Evolutionary conservation across 2,329 filamentous ascomycete genomes (phyloP).

Genomic region (Ceratocystis cacaofunesta): DNA sequence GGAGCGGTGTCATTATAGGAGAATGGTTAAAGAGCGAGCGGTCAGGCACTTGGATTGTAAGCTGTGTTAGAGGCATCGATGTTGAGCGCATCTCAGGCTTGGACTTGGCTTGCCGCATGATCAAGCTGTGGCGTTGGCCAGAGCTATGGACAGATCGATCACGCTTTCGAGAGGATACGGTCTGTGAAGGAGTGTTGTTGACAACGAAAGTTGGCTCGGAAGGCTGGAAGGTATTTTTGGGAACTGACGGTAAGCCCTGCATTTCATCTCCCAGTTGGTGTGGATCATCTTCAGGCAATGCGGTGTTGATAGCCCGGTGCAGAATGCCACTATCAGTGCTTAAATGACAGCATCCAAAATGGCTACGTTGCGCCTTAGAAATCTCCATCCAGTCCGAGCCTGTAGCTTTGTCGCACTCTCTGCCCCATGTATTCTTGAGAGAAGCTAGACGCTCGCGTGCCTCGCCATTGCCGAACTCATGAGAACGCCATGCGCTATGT

Average conservation of each 20-base stretch:
- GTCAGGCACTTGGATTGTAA: conserved; percentile 8
- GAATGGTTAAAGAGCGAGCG: not conserved
- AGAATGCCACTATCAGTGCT: not conserved
- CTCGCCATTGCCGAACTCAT: not conserved
- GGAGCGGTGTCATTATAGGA: not conserved
- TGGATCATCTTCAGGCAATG: not conserved
- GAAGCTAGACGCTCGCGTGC: not conserved
- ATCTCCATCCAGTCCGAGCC: not conserved
- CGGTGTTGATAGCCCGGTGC: not conserved
- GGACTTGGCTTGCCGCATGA: conserved; percentile 2
- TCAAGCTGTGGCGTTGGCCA: not conserved
- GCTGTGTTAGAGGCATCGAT: not conserved
- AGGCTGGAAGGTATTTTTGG: not conserved
- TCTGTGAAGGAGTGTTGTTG: conserved; percentile 4
- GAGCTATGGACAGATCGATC: not conserved
- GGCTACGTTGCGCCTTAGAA: not conserved
- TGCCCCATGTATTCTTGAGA: not conserved
- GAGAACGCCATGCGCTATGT: not conserved
- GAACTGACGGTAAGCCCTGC: not conserved
- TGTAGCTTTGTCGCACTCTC: not conserved
- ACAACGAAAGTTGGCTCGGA: not conserved
- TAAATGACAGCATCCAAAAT: not conserved
- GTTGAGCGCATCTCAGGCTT: conserved; percentile 4
- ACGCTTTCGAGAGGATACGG: conserved; percentile 7
- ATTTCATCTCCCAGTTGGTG: not conserved